Evolutionary conservation across 768 basidiomycete genomes (phyloP).

Genomic region (Hygrophoropsis aurantiaca): DNA sequence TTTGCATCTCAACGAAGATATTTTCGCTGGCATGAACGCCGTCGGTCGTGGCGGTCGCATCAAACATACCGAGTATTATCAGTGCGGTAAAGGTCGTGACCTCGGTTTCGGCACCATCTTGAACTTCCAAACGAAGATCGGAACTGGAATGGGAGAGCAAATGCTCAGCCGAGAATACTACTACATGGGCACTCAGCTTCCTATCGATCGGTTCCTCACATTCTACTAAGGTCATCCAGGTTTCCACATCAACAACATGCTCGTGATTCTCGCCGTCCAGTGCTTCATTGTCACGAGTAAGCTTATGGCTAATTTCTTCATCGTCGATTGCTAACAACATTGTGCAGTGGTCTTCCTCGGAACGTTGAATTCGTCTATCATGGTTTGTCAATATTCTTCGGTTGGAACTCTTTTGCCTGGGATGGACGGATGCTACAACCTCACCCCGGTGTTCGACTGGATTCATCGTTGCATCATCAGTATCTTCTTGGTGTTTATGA

Average conservation of each 20-base stretch:
- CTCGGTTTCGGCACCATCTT: conserved; percentile 98
- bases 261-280: conserved; percentile 96
- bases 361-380: conserved; percentile 80
- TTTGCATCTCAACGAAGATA: conserved; percentile 98
- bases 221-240: conserved; percentile 99
- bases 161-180: conserved; percentile 99
- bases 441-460: conserved; percentile 92
- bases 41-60: conserved; percentile 95
- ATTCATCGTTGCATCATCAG: conserved; percentile 95
- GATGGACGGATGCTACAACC: conserved; percentile 90
- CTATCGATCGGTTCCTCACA: conserved; percentile 97
- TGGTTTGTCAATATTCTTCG: conserved; percentile 76
- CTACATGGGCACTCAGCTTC: conserved; percentile 96
- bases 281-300: conserved; percentile 88
- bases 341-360: conserved; percentile 88
- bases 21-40: conserved; percentile 98
- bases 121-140: conserved; percentile 99
- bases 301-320: conserved; percentile 29
- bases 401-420: conserved; percentile 73
- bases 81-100: conserved; percentile 98
- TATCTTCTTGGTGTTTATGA: conserved; percentile 98
- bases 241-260: conserved; percentile 99
- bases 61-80: conserved; percentile 99
- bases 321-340: conserved; percentile 13
- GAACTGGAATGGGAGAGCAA: conserved; percentile 99